Percentiles rank a stretch among this genome's conserved stretches.
Conservation (phyloP, 2,329 filamentous ascomycete genomes). For the Beauveria bassiana region DNA sequence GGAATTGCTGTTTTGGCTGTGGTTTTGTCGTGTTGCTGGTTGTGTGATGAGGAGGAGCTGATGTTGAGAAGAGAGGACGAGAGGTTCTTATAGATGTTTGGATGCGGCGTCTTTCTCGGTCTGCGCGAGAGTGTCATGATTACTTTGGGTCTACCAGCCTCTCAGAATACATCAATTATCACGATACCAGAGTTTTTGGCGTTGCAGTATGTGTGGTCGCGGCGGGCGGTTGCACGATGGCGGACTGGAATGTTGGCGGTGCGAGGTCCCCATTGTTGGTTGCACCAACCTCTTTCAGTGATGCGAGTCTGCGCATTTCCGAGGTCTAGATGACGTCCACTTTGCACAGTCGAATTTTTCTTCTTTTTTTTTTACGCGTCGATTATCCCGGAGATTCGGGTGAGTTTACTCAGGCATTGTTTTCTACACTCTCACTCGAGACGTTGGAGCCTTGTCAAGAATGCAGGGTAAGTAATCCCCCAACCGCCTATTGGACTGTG, state of each 20-base stretch:
- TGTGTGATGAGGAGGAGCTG: background rate
- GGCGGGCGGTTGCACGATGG: background rate
- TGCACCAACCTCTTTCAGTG: background rate
- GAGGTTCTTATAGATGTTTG: background rate
- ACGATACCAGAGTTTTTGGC: background rate
- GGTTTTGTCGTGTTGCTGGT: background rate
- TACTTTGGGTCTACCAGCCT: background rate
- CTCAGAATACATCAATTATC: background rate
- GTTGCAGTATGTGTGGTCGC: background rate
- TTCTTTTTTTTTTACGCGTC: background rate
- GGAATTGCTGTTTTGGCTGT: background rate
- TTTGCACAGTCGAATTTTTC: background rate
- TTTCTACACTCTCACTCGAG: too few relatives aligned
- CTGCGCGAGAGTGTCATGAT: background rate
- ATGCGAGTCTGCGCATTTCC: background rate
- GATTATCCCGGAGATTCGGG: too few relatives aligned
- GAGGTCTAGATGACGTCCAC: background rate
- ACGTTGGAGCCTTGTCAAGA: too few relatives aligned
- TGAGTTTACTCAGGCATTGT: too few relatives aligned
- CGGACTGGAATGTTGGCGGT: conserved; percentile 8
- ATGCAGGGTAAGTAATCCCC: too few relatives aligned
- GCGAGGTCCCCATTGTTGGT: background rate
- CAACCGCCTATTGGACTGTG: too few relatives aligned
- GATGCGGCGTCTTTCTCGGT: background rate
- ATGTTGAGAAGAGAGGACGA: background rate